These are phyloP conservation scores for Penicillium rolfsii DNA, from an alignment of 2,329 filamentous ascomycete species.

Conservation along the genomic window DNA sequence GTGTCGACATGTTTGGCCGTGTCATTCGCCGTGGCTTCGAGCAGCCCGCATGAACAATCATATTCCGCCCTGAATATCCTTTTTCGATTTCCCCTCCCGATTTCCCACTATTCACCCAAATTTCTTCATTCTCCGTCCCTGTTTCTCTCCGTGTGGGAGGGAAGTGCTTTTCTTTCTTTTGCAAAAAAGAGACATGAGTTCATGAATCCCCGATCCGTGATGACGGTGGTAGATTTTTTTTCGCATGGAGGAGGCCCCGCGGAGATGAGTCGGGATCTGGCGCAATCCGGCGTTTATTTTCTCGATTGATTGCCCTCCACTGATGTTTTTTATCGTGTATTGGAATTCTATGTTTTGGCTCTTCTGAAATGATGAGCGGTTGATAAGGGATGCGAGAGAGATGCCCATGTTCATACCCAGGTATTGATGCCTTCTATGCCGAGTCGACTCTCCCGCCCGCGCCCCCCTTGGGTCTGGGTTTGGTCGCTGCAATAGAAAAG, in stretches of 20 bases:
- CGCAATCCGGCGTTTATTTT: conserved; percentile 32
- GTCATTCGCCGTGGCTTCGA: conserved; percentile 86
- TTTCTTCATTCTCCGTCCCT: conserved; percentile 24
- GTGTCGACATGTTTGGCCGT: conserved; percentile 56
- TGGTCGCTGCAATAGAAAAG: conserved; percentile 13
- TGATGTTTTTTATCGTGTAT: conserved; percentile 29
- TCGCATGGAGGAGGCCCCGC: conserved; percentile 32
- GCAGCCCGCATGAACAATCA: conserved; percentile 63
- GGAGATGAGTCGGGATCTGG: conserved; percentile 34
- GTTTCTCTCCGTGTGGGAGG: conserved; percentile 14
- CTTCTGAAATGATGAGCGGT: conserved; percentile 22
- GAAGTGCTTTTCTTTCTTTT: conserved; percentile 9
- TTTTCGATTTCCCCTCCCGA: conserved; percentile 17
- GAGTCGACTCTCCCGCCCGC: neutral
- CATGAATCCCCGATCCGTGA: conserved; percentile 34
- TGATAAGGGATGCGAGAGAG: conserved; percentile 20
- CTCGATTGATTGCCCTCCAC: conserved; percentile 18
- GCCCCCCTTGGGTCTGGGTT: neutral
- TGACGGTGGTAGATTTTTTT: conserved; percentile 29
- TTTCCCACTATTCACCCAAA: conserved; percentile 7
- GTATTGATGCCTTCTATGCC: conserved; percentile 10
- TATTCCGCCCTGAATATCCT: conserved; percentile 15
- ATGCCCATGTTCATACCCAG: conserved; percentile 25
- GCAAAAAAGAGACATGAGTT: conserved; percentile 31
- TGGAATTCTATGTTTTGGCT: conserved; percentile 24